A percentile compares a stretch with the other conserved stretches of the same genome.
phyloP scores from a whole-genome alignment of 1,284 basidiomycete species.

The Pulveroboletus ridleyi region DNA sequence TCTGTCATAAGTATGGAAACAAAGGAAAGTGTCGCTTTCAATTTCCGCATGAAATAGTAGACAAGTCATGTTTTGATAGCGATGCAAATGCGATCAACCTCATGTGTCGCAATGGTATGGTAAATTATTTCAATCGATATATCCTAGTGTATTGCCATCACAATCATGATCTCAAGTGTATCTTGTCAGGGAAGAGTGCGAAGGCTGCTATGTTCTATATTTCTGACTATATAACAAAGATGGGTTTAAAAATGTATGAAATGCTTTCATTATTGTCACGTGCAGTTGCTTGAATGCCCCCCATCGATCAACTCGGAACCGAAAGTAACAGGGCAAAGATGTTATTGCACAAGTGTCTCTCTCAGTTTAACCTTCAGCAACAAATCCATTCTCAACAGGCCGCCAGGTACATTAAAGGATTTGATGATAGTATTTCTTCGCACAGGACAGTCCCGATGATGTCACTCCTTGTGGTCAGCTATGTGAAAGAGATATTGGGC shows the following conservation, averaged over 20 bases:
- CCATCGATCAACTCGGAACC: no score
- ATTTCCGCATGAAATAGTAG: slow-evolving; percentile 20
- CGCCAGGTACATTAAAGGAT: slow-evolving; percentile 15
- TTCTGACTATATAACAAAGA: slow-evolving; percentile 25
- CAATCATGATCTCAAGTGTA: slow-evolving; percentile 26
- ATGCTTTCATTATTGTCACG: no score
- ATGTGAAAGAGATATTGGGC: neutral
- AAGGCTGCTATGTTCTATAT: slow-evolving; percentile 30
- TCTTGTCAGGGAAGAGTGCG: slow-evolving; percentile 19
- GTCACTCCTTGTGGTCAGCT: neutral
- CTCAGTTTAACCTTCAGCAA: no score
- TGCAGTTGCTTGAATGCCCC: no score
- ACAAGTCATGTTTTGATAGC: slow-evolving; percentile 17
- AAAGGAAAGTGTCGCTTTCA: slow-evolving; percentile 8
- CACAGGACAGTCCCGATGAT: neutral
- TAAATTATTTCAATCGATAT: slow-evolving; percentile 20
- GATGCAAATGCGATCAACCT: slow-evolving; percentile 12
- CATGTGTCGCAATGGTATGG: slow-evolving; percentile 12
- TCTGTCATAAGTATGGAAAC: slow-evolving; percentile 16
- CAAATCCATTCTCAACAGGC: slow-evolving; percentile 2
- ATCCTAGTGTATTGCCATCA: slow-evolving; percentile 24
- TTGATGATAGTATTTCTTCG: slow-evolving; percentile 8
- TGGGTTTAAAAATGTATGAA: neutral
- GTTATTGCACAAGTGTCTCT: no score
- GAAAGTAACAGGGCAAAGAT: no score